Conservation (phyloP, 371 early-diverging fungal genomes). For the Entomophthora muscae region DNA sequence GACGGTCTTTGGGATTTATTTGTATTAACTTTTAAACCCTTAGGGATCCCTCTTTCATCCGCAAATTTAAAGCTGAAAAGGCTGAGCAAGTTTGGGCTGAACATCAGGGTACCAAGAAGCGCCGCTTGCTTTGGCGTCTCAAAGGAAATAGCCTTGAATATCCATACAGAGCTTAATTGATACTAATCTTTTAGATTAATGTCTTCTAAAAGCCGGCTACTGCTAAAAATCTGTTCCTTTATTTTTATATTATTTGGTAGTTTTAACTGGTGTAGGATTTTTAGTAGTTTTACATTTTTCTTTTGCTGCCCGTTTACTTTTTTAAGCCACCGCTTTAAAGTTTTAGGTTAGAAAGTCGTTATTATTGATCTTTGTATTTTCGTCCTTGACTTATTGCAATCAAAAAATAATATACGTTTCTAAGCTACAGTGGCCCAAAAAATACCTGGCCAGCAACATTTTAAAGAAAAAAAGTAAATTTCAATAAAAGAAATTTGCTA, state of each 20-base stretch:
- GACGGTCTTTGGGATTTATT: not conserved
- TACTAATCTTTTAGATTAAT: not conserved
- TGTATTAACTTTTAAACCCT: not conserved
- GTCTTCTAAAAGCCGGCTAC: not conserved
- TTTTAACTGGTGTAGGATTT: not conserved
- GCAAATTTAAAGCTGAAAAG: slow-evolving; percentile 61
- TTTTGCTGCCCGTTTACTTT: no score
- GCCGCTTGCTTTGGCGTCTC: slow-evolving; percentile 68
- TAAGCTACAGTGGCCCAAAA: no score
- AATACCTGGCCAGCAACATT: no score
- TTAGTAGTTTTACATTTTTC: not conserved
- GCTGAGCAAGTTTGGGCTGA: slow-evolving; percentile 61
- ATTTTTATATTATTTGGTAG: not conserved
- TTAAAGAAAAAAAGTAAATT: no score
- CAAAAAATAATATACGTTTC: no score
- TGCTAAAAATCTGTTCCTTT: not conserved
- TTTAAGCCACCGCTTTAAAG: no score
- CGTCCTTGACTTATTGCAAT: no score
- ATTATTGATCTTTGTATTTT: no score
- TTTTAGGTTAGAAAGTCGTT: no score
- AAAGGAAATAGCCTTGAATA: slow-evolving; percentile 28
- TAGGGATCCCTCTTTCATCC: slow-evolving; percentile 67
- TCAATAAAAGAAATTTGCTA: no score
- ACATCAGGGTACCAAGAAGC: slow-evolving; percentile 44
- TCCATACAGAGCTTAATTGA: slow-evolving; percentile 7